phyloP scores from a whole-genome alignment of 495 filamentous ascomycete genomes.

The Venustampulla echinocandica region DNA sequence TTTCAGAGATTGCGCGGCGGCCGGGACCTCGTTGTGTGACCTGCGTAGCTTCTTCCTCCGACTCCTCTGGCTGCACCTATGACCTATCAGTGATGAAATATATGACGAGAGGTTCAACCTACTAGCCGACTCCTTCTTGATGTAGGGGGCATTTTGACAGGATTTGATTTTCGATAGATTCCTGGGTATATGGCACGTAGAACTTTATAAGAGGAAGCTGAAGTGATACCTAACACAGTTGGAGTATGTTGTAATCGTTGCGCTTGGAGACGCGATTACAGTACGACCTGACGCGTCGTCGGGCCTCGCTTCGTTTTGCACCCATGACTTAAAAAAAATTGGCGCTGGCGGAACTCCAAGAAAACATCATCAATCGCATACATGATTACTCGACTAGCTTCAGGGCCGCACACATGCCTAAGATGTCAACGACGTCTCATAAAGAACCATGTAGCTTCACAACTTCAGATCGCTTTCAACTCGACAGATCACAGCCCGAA shows the following conservation, averaged over 20 bases:
- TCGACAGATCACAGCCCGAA: conserved; percentile 3
- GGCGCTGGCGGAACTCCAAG: neutral
- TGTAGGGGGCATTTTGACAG: conserved; percentile 15
- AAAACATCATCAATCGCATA: conserved; percentile 15
- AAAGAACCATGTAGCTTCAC: conserved; percentile 13
- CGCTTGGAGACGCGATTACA: no score
- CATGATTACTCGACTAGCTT: conserved; percentile 35
- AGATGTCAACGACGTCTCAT: conserved; percentile 36
- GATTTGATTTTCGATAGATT: neutral
- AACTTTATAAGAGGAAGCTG: no score
- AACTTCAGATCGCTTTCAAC: conserved; percentile 9
- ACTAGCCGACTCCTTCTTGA: conserved; percentile 13
- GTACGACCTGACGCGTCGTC: neutral
- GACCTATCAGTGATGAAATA: neutral
- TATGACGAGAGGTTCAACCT: neutral
- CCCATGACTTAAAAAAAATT: neutral
- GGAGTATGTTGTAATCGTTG: no score
- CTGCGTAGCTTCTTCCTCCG: conserved; percentile 14
- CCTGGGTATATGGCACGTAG: no score
- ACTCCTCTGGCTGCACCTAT: conserved; percentile 14
- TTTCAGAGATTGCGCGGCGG: conserved; percentile 12
- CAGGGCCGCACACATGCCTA: conserved; percentile 38
- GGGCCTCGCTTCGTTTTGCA: neutral
- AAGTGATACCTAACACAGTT: no score
- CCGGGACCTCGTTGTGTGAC: conserved; percentile 15